Evolutionary conservation across 106 monocot species (phyloP), one percentile per base, ranked within the genome.

Genomic region (Acorus calamus): DNA sequence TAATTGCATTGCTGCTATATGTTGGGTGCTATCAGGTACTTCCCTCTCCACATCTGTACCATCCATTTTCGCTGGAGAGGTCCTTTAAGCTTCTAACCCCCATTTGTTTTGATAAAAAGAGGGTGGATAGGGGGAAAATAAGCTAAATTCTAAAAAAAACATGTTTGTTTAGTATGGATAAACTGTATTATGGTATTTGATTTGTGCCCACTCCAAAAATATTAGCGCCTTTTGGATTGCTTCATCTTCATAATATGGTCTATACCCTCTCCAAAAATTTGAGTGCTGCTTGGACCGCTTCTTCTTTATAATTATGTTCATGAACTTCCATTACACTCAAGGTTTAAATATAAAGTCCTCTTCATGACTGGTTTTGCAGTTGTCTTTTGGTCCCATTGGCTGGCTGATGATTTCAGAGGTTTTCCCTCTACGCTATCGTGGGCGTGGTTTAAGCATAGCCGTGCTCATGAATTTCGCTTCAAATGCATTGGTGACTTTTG

Each of bases 361-460:
- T 56, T 46, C 12, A 61, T 10, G 49, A 42, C 4, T 75, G 52
- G 6, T 89, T 63, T 52, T 84, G 71, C 85, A 96, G 96, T 76
- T 96, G 50, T 96, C 96, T 5, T 96, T 96, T 74, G 96, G 96
- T 57, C 96, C 96, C 44, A 91, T 96, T 61, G 96, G 96, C 42
- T 96, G 96, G 96, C 71, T 96, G 69, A 85, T 96, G 87, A 96
- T 96, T 56, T 96, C 96, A 6, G 96, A 96, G 76, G 66, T 96
- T 78, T 96, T 96, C 55, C 96, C 91, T 42, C 68, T 96, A 59
- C 77, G 82, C 3, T 8, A 85, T n/a, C 67, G 96, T 79, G 96
- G 96, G 7, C 84, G 91, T 69, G 91, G 85, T 44, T 68, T 91
- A 66, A 96, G 96, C 60, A 71, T 98, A 13, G 91, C 91, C 6